Evolutionary conservation across 495 filamentous ascomycete genomes (phyloP).

Genomic region (Beverwykella pulmonaria): DNA sequence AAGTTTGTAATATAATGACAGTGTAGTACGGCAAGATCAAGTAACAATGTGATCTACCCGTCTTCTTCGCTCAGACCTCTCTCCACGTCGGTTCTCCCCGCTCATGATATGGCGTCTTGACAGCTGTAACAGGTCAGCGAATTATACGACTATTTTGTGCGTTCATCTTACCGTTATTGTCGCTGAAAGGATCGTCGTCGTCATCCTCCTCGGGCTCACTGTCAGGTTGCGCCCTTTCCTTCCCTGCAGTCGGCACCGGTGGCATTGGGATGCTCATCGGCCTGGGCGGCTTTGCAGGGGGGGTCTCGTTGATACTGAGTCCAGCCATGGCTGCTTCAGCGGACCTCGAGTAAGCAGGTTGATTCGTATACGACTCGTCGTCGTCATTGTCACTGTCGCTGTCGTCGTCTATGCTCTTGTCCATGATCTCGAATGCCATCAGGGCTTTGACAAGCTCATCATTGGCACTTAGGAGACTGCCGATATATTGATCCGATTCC

Average conservation of each 20-base stretch:
- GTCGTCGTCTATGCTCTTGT: constrained; percentile 94
- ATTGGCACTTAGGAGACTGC: constrained; percentile 52
- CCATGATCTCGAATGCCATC: constrained; percentile 90
- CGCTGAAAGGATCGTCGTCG: constrained; percentile 74
- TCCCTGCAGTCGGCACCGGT: constrained; percentile 49
- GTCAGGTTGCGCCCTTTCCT: constrained; percentile 51
- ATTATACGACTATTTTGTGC: not conserved
- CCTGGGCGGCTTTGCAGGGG: constrained; percentile 45
- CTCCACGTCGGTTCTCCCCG: constrained; percentile 29
- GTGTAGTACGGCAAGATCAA: not conserved
- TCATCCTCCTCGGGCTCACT: constrained; percentile 41
- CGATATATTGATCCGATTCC: constrained; percentile 53
- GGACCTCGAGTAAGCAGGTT: constrained; percentile 1
- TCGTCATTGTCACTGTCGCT: constrained; percentile 78
- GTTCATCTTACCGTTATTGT: constrained; percentile 58
- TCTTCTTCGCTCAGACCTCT: constrained; percentile 18
- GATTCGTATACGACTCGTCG: constrained; percentile 40
- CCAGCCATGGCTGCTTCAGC: constrained; percentile 40
- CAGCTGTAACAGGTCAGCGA: constrained; percentile 39
- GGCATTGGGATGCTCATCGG: constrained; percentile 46
- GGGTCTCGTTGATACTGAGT: constrained; percentile 38
- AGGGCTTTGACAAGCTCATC: constrained; percentile 77
- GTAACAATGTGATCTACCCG: not conserved
- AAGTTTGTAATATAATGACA: not conserved
- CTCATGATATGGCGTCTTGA: constrained; percentile 57